Conservation (phyloP, 2,329 filamentous ascomycete species). For the Allantophomopsis lycopodina region DNA sequence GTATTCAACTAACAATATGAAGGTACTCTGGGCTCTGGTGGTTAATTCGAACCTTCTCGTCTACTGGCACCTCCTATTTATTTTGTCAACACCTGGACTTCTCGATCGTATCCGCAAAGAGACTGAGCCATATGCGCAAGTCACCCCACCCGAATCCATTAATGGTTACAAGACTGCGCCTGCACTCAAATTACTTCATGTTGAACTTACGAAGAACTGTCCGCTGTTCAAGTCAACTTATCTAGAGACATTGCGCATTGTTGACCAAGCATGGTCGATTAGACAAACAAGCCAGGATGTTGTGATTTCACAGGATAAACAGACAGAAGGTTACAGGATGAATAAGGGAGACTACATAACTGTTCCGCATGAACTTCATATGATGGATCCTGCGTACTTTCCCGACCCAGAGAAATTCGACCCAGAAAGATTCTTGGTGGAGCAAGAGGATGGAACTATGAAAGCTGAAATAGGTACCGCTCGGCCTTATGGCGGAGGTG, state of each 20-base stretch:
- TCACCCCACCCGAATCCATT: constrained; percentile 17
- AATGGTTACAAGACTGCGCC: constrained; percentile 17
- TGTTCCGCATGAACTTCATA: constrained; percentile 27
- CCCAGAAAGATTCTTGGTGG: constrained; percentile 30
- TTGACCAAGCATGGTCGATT: constrained; percentile 26
- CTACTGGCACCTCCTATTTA: constrained; percentile 35
- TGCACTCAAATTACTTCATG: constrained; percentile 24
- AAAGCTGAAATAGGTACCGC: constrained; percentile 26
- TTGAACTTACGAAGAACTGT: constrained; percentile 26
- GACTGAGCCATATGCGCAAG: constrained; percentile 25
- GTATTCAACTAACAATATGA: not conserved
- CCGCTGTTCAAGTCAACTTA: constrained; percentile 29
- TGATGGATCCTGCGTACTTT: constrained; percentile 25
- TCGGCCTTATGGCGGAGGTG: constrained; percentile 31
- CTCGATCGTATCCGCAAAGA: constrained; percentile 28
- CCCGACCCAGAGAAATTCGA: constrained; percentile 24
- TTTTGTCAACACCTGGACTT: constrained; percentile 25
- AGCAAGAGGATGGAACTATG: constrained; percentile 14
- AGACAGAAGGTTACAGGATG: constrained; percentile 16
- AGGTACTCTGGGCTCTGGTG: constrained; percentile 38
- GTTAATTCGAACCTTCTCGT: constrained; percentile 34
- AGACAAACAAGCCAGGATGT: constrained; percentile 24
- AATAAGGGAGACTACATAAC: constrained; percentile 26
- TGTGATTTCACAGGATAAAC: constrained; percentile 10
- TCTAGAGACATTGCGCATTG: constrained; percentile 29